These are phyloP conservation scores for Lasiosphaeria miniovina DNA, from an alignment of 495 filamentous ascomycete species.

Conservation along the genomic window DNA sequence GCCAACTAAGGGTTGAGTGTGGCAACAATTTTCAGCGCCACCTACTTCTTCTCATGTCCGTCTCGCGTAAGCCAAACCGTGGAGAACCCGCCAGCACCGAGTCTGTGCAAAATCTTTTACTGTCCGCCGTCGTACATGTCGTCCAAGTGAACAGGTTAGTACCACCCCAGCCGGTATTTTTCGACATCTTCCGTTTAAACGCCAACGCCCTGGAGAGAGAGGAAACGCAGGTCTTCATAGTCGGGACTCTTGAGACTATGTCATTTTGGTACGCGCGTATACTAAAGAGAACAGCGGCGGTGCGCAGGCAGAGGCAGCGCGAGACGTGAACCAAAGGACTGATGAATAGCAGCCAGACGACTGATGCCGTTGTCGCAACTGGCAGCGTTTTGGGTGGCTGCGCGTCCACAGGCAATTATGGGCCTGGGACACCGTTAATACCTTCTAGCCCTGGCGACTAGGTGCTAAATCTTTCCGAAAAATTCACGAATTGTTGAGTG, in stretches of 20 bases:
- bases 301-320: background rate
- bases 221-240: background rate
- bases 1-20: background rate
- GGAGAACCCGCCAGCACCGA: background rate
- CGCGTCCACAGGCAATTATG: no score
- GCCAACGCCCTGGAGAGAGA: background rate
- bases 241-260: background rate
- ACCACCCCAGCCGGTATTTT: background rate
- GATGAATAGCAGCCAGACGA: background rate
- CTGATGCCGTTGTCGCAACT: background rate
- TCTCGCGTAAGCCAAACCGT: background rate
- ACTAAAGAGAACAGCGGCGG: background rate
- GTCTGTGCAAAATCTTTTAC: background rate
- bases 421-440: no score
- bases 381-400: background rate
- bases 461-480: no score
- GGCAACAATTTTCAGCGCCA: background rate
- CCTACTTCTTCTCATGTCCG: background rate
- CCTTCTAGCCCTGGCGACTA: no score
- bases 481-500: no score
- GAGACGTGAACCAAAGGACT: background rate
- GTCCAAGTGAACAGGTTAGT: background rate
- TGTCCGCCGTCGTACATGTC: background rate
- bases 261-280: background rate
- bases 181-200: background rate